Percentiles rank a stretch among this genome's conserved stretches.
Conservation (phyloP, 495 filamentous ascomycete genomes). For the Penicillium cosmopolitanum region DNA sequence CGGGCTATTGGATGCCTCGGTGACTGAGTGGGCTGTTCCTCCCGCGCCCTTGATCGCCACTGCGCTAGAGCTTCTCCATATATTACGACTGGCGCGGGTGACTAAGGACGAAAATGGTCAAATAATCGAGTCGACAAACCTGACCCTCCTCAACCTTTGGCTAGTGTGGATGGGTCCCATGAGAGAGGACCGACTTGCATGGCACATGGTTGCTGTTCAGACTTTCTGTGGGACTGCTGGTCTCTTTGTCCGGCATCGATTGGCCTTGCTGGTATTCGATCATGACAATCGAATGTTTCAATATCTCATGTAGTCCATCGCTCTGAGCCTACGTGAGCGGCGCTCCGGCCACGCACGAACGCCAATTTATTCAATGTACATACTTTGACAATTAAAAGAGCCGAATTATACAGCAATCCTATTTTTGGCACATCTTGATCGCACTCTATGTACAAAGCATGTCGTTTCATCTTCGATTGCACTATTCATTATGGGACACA, state of each 20-base stretch:
- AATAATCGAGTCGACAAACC: constrained; percentile 82
- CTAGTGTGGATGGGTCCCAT: constrained; percentile 93
- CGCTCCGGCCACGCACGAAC: background rate
- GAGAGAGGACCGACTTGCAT: constrained; percentile 80
- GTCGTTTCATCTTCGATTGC: background rate
- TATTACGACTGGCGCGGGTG: constrained; percentile 65
- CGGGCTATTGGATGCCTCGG: constrained; percentile 80
- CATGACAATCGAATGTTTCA: constrained; percentile 70
- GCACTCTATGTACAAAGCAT: background rate
- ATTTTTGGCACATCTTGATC: background rate
- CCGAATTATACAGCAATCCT: too few relatives aligned
- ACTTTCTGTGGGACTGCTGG: constrained; percentile 73
- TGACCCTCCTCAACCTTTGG: constrained; percentile 95
- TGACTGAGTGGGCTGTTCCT: constrained; percentile 76
- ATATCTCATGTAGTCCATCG: constrained; percentile 26
- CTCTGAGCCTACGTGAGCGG: background rate
- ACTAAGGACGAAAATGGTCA: constrained; percentile 65
- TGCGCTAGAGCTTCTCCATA: constrained; percentile 65
- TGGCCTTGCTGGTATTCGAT: constrained; percentile 83
- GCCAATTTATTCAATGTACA: constrained; percentile 13
- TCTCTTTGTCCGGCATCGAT: constrained; percentile 79
- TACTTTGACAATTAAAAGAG: background rate
- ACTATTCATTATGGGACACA: constrained; percentile 16
- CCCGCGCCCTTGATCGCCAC: constrained; percentile 63
- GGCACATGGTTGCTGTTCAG: constrained; percentile 78